These are phyloP conservation scores for Alternaria brassicicola DNA, from an alignment of 2,329 filamentous ascomycete genomes.

Conservation along the genomic window DNA sequence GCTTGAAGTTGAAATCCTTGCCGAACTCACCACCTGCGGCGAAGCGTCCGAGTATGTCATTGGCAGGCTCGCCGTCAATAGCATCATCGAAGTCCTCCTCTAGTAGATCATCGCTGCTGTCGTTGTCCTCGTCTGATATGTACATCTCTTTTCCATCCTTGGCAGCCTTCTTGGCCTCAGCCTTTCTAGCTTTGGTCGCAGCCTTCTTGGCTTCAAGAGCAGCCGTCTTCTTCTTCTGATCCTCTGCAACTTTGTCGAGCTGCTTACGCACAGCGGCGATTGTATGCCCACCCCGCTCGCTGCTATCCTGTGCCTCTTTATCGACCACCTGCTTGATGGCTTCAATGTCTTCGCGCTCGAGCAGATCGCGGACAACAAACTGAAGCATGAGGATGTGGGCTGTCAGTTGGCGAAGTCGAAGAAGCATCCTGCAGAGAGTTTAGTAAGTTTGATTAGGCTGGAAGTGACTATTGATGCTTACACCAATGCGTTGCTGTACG, in stretches of 20 bases:
- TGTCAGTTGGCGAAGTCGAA: constrained; percentile 59
- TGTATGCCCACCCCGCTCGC: constrained; percentile 14
- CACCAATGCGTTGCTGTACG: constrained; percentile 52
- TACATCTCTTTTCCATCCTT: constrained; percentile 4
- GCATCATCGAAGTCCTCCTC: constrained; percentile 2
- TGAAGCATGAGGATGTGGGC: constrained; percentile 58
- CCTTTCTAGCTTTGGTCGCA: constrained; percentile 7
- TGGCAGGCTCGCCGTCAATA: not conserved
- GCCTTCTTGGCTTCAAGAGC: constrained; percentile 9
- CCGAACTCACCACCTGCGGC: constrained; percentile 39
- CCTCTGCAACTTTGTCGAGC: constrained; percentile 31
- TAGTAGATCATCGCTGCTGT: constrained; percentile 2
- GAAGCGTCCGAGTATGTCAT: not conserved
- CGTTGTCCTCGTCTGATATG: constrained; percentile 11
- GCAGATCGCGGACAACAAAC: constrained; percentile 52
- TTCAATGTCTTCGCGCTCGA: constrained; percentile 55
- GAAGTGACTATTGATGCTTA: constrained; percentile 7
- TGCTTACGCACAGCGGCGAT: constrained; percentile 40
- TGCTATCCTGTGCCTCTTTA: constrained; percentile 22
- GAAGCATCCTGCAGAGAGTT: constrained; percentile 48
- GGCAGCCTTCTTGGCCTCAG: constrained; percentile 6
- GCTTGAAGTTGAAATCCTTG: constrained; percentile 49
- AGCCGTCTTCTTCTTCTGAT: constrained; percentile 22
- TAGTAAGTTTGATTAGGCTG: not conserved
- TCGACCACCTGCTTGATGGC: constrained; percentile 47